Percentiles rank a stretch among this genome's conserved stretches.
phyloP scores from a whole-genome alignment of 1,284 basidiomycete genomes.

The Trichosporon inkin region DNA sequence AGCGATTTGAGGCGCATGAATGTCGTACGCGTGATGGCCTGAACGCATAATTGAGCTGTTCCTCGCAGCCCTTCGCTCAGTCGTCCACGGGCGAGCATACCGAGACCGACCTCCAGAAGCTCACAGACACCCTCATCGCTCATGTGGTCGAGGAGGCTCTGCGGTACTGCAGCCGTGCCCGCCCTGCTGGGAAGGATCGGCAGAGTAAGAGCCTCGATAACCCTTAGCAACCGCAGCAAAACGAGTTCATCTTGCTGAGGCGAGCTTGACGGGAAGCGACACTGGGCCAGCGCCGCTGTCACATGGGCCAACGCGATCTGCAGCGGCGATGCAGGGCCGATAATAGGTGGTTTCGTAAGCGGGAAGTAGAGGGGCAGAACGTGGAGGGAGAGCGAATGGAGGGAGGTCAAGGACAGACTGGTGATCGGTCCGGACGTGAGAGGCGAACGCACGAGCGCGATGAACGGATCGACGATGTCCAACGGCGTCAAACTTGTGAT shows the following conservation, averaged over 20 bases:
- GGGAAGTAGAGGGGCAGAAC: constrained; percentile 56
- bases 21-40: constrained; percentile 73
- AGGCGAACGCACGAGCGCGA: constrained; percentile 86
- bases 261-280: constrained; percentile 96
- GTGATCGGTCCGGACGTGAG: constrained; percentile 92
- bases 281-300: constrained; percentile 85
- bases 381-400: constrained; percentile 81
- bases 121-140: constrained; percentile 95
- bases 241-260: constrained; percentile 95
- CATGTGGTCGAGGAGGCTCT: constrained; percentile 54
- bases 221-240: constrained; percentile 81
- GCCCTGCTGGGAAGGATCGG: constrained; percentile 46
- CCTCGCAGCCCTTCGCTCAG: constrained; percentile 68
- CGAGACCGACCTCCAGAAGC: constrained; percentile 95
- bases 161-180: constrained; percentile 14
- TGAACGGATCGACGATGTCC: constrained; percentile 75
- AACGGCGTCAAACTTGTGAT: constrained; percentile 60
- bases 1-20: constrained; percentile 70
- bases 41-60: constrained; percentile 93
- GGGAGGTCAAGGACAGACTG: constrained; percentile 75
- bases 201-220: constrained; percentile 80
- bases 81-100: constrained; percentile 94
- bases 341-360: constrained; percentile 44
- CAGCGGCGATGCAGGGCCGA: constrained; percentile 36
- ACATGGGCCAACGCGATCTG: constrained; percentile 69